Evolutionary conservation across 495 filamentous ascomycete species (phyloP).

Genomic region (Neurospora sp.): DNA sequence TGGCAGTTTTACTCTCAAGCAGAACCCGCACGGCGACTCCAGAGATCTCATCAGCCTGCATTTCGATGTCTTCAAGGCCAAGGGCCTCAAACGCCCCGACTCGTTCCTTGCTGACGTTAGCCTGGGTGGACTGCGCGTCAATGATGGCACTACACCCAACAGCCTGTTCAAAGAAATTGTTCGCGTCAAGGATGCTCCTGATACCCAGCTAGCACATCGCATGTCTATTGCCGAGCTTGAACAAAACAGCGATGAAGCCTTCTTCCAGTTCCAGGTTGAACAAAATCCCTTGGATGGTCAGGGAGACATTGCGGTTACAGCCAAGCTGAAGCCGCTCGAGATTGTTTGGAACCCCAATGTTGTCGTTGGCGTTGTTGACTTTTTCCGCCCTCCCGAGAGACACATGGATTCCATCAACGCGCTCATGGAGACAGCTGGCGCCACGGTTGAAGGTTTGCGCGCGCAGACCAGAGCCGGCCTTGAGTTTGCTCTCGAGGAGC

Average conservation of each 20-base stretch:
- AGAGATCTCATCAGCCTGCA: slow-evolving; percentile 79
- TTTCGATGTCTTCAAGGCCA: slow-evolving; percentile 88
- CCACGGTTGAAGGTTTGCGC: slow-evolving; percentile 84
- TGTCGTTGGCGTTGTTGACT: slow-evolving; percentile 76
- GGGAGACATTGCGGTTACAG: slow-evolving; percentile 78
- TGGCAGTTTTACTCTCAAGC: slow-evolving; percentile 85
- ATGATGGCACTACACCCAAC: slow-evolving; percentile 87
- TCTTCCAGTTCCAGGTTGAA: slow-evolving; percentile 88
- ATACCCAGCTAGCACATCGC: slow-evolving; percentile 35
- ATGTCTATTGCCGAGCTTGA: slow-evolving; percentile 55
- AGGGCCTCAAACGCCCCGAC: slow-evolving; percentile 76
- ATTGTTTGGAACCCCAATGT: slow-evolving; percentile 95
- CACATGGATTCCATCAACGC: slow-evolving; percentile 98
- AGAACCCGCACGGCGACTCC: slow-evolving; percentile 68
- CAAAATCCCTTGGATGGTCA: slow-evolving; percentile 89
- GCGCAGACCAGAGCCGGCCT: slow-evolving; percentile 93
- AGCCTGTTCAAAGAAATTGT: slow-evolving; percentile 91
- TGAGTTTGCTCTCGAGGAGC: slow-evolving; percentile 91
- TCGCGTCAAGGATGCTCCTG: slow-evolving; percentile 76
- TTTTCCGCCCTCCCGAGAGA: slow-evolving; percentile 89
- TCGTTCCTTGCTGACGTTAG: slow-evolving; percentile 81
- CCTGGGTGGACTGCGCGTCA: slow-evolving; percentile 84
- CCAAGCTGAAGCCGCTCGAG: slow-evolving; percentile 90
- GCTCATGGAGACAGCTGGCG: slow-evolving; percentile 86
- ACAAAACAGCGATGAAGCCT: slow-evolving; percentile 51